Conservation (phyloP, 345 rosid species). For the Sonneratia alba region DNA sequence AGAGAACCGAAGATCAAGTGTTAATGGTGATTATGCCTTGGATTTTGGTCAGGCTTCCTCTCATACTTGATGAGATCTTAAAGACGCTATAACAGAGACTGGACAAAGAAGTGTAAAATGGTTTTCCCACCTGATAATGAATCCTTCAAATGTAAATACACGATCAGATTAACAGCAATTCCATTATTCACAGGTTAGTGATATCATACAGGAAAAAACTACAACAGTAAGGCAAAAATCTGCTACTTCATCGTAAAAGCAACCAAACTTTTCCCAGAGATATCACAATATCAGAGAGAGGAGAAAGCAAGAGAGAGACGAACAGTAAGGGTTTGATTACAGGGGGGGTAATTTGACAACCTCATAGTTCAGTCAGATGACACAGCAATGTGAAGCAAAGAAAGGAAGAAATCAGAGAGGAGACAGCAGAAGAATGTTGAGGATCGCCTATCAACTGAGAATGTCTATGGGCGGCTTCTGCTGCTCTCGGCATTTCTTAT, state of each 20-base stretch:
- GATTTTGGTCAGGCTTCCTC: too few relatives aligned
- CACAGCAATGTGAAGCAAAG: neutral
- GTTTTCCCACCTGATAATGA: too few relatives aligned
- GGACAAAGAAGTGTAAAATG: too few relatives aligned
- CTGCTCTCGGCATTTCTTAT: constrained; percentile 85
- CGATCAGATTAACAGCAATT: neutral
- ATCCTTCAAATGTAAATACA: too few relatives aligned
- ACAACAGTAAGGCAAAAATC: neutral
- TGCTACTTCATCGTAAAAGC: neutral
- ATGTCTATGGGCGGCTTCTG: constrained; percentile 37
- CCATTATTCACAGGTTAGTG: constrained; percentile 7
- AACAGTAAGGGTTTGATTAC: too few relatives aligned
- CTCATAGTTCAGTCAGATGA: neutral
- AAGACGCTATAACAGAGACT: too few relatives aligned
- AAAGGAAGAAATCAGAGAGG: neutral
- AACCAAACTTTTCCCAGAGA: neutral
- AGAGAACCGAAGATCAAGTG: too few relatives aligned
- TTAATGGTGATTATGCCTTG: too few relatives aligned
- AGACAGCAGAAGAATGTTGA: neutral
- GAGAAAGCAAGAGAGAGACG: neutral
- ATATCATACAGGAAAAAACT: neutral
- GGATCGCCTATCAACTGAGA: neutral
- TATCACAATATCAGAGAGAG: neutral
- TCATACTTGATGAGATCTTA: too few relatives aligned
- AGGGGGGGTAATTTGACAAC: neutral